phyloP scores from a whole-genome alignment of 108 stramenopile genomes.

The Fragilariopsis cylindrus region DNA sequence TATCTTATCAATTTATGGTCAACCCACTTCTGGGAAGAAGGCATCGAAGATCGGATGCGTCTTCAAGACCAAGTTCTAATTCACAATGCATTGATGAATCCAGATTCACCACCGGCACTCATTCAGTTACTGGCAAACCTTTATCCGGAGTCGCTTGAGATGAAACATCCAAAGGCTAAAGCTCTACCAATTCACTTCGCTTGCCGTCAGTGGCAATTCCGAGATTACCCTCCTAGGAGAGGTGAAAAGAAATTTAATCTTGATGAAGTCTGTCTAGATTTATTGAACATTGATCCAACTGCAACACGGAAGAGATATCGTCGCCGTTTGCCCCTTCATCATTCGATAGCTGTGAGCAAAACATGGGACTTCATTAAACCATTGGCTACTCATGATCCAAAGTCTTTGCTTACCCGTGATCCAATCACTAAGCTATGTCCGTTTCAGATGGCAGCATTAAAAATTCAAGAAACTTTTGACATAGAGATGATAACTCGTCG shows the following conservation, averaged over 20 bases:
- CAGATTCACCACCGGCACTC: conserved; percentile 35
- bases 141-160: conserved; percentile 15
- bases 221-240: conserved; percentile 25
- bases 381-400: conserved; percentile 19
- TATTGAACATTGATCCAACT: conserved; percentile 21
- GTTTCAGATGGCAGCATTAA: conserved; percentile 37
- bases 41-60: conserved; percentile 1
- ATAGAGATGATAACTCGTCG: conserved; percentile 17
- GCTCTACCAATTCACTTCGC: conserved; percentile 39
- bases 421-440: conserved; percentile 35
- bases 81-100: conserved; percentile 36
- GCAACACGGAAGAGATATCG: conserved; percentile 27
- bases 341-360: conserved; percentile 32
- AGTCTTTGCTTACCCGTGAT: conserved; percentile 34
- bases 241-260: conserved; percentile 23
- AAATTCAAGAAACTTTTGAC: conserved; percentile 7
- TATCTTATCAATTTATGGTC: conserved; percentile 34
- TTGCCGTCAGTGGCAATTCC: conserved; percentile 34
- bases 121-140: conserved; percentile 32
- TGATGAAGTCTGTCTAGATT: conserved; percentile 22
- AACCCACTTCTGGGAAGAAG: conserved; percentile 5
- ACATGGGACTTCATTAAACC: conserved; percentile 36
- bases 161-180: conserved; percentile 23
- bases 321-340: conserved; percentile 33
- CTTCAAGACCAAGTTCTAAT: conserved; percentile 20